Evolutionary conservation across 345 rosid genomes (phyloP).

Genomic region (Salix viminalis): DNA sequence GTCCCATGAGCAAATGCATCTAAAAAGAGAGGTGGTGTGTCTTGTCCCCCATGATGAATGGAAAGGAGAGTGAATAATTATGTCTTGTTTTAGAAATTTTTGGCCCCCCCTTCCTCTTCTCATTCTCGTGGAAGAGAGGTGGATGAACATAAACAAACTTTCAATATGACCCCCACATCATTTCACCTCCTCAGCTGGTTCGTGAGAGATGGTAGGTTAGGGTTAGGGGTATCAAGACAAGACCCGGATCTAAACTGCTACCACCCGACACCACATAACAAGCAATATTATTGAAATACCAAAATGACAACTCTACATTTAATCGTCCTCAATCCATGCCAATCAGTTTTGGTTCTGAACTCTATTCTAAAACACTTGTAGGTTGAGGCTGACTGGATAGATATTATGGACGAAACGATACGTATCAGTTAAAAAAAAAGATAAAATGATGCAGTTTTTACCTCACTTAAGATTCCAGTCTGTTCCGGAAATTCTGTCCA

Average conservation of each 20-base stretch:
- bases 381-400: background rate
- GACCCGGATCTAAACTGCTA: background rate
- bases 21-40: conserved; percentile 35
- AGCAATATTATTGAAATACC: no score
- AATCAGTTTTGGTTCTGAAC: background rate
- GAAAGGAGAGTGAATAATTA: conserved; percentile 32
- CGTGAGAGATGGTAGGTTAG: conserved; percentile 21
- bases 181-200: conserved; percentile 7
- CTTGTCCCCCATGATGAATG: conserved; percentile 34
- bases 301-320: background rate
- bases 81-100: conserved; percentile 23
- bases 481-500: no score
- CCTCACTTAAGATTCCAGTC: no score
- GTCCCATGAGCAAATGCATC: conserved; percentile 35
- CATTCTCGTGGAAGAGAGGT: conserved; percentile 18
- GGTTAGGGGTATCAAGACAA: conserved; percentile 30
- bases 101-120: conserved; percentile 15
- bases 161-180: conserved; percentile 32
- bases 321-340: background rate
- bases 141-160: conserved; percentile 26
- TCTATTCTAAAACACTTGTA: background rate
- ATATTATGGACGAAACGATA: no score
- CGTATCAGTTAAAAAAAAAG: no score
- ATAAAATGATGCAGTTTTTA: no score
- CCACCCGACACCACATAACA: background rate